Conservation (phyloP, 306 rosid species). For the Aeschynomene evenia region DNA sequence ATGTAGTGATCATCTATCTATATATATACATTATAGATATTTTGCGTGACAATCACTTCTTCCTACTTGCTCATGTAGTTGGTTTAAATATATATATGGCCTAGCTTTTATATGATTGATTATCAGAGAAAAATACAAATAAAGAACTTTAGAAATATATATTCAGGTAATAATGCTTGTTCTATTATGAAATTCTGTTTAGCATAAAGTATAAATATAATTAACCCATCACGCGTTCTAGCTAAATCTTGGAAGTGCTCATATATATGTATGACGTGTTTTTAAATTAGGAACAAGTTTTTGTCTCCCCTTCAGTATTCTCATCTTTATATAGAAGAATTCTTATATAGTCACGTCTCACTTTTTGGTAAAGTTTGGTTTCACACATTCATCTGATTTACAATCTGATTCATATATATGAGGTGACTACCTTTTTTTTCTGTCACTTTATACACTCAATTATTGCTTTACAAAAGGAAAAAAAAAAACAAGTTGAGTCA, state of each 20-base stretch:
- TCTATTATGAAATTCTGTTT: background rate
- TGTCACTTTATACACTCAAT: background rate
- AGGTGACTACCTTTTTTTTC: background rate
- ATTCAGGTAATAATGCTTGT: constrained; percentile 1
- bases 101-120: constrained; percentile 5
- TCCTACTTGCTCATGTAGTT: constrained; percentile 33
- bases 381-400: background rate
- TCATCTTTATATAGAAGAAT: constrained; percentile 1
- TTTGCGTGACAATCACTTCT: constrained; percentile 34
- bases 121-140: background rate
- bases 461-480: background rate
- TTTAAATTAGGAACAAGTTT: background rate
- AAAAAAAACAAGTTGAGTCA: background rate
- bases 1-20: background rate
- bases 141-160: background rate
- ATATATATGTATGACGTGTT: background rate
- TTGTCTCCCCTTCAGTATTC: background rate
- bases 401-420: background rate
- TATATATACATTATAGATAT: too few relatives aligned
- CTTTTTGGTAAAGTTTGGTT: background rate
- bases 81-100: background rate
- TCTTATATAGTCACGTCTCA: background rate
- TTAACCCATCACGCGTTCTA: background rate
- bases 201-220: background rate
- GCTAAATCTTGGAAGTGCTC: background rate